Evolutionary conservation across 192 early-diverging fungal species (phyloP), one percentile per base, ranked within the genome.

Genomic region (Dispira simplex): DNA sequence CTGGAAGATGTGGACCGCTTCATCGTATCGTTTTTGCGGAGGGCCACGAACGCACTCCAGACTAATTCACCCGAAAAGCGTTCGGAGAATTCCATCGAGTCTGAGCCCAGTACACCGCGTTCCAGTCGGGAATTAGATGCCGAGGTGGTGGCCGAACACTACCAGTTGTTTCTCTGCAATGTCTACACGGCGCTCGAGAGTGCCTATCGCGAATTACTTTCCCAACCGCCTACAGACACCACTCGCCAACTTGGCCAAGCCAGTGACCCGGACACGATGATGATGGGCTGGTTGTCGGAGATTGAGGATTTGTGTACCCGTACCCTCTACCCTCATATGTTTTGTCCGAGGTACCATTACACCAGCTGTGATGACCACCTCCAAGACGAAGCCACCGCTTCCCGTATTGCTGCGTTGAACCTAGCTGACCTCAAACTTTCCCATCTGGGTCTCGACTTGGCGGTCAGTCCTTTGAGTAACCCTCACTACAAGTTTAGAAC

Each of bases 321-420:
- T 28, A 20, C 69, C 27, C 44, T 73, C 16, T 75, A 78, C 51
- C 23, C 65, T 21, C 48, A 65, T 9, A 48, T 71, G 13, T 78
- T 78, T 27, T 65, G 73, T 39, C 76, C 73, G 0, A 43, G 21
- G 39, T 45, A 43, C 12, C 25, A 28, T 14, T 27, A 18, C 13
- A 11, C 72, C 21, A 64, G 68, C 52, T 70, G 74, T 27, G 78
- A 83, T 65, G 86, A 85, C 46, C 70, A 73, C 1, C 59, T 70
- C 59, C 79, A 75, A 16, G 86, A 88, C 59, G 81, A 84, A 58
- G 77, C 75, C 49, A 66, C 85, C 25, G 80, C 79, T 21, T 81
- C 83, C 62, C 79, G 81, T 39, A 81, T 86, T 28, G 83, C 81
- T 2, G 86, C 86, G 18, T 66, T 88, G 10, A 85, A 84, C 51